These are phyloP conservation scores for Lachancea thermotolerans DNA, from an alignment of 805 yeast genomes.

Conservation along the genomic window DNA sequence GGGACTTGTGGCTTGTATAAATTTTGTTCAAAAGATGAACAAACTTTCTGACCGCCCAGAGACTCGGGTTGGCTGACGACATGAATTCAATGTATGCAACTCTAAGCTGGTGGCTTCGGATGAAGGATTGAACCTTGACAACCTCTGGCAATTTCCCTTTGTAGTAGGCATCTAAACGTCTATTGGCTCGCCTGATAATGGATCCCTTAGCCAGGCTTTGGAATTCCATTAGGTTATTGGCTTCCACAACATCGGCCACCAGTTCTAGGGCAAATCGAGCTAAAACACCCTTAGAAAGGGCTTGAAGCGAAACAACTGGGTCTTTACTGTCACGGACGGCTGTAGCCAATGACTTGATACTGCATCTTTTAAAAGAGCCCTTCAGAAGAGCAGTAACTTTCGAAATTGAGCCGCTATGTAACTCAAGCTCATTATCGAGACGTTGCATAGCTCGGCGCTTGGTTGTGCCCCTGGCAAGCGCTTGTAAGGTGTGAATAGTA, in stretches of 20 bases:
- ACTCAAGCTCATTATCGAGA: not conserved
- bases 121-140: conserved; percentile 63
- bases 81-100: conserved; percentile 69
- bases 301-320: conserved; percentile 39
- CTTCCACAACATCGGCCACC: conserved; percentile 46
- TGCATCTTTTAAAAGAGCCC: conserved; percentile 4
- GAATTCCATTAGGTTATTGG: conserved; percentile 34
- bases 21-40: conserved; percentile 67
- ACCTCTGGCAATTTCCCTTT: conserved; percentile 48
- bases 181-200: conserved; percentile 33
- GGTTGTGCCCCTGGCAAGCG: not conserved
- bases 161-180: conserved; percentile 42
- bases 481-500: not conserved
- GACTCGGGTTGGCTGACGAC: conserved; percentile 66
- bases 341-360: conserved; percentile 5
- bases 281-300: conserved; percentile 56
- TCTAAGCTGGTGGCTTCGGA: conserved; percentile 62
- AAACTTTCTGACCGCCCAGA: conserved; percentile 69
- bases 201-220: conserved; percentile 54
- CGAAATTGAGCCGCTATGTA: not conserved
- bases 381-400: conserved; percentile 1
- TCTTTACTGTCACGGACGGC: conserved; percentile 7
- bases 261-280: conserved; percentile 51
- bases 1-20: conserved; percentile 69
- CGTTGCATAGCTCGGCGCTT: not conserved